Evolutionary conservation across 108 stramenopile genomes (phyloP).

Genomic region (Heterococcus sp.): DNA sequence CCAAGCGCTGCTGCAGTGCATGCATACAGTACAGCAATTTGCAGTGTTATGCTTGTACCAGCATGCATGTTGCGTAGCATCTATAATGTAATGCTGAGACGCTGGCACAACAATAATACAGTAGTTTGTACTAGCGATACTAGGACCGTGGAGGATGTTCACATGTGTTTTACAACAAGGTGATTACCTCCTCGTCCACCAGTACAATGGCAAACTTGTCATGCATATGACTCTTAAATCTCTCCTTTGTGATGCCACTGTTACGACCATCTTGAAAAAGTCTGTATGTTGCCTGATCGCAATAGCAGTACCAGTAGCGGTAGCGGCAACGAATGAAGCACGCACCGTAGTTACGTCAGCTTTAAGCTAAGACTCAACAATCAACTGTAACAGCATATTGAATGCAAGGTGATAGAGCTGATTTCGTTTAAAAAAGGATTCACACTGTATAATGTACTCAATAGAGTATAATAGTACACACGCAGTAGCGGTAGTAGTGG

Average conservation of each 20-base stretch:
- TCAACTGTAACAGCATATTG: neutral
- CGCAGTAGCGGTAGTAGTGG: neutral
- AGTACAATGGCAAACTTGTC: conserved; percentile 44
- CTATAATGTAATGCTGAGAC: too few species aligned
- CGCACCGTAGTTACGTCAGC: too few species aligned
- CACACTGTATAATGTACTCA: neutral
- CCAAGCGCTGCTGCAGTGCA: too few species aligned
- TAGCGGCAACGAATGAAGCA: too few species aligned
- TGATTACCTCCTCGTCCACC: conserved; percentile 8
- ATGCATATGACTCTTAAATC: conserved; percentile 35
- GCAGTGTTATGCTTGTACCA: too few species aligned
- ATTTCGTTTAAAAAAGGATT: neutral
- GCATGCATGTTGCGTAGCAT: too few species aligned
- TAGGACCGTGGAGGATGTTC: too few species aligned
- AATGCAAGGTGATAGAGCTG: neutral
- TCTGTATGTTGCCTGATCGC: conserved; percentile 26
- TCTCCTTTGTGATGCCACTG: conserved; percentile 22
- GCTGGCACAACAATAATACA: too few species aligned
- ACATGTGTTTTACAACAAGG: neutral
- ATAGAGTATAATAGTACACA: neutral
- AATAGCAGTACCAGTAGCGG: neutral
- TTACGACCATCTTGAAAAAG: conserved; percentile 37
- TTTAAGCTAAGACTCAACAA: neutral
- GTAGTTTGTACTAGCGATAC: too few species aligned
- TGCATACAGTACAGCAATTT: too few species aligned